Evolutionary conservation across 768 basidiomycete genomes (phyloP).

Genomic region (Trametes cingulata): DNA sequence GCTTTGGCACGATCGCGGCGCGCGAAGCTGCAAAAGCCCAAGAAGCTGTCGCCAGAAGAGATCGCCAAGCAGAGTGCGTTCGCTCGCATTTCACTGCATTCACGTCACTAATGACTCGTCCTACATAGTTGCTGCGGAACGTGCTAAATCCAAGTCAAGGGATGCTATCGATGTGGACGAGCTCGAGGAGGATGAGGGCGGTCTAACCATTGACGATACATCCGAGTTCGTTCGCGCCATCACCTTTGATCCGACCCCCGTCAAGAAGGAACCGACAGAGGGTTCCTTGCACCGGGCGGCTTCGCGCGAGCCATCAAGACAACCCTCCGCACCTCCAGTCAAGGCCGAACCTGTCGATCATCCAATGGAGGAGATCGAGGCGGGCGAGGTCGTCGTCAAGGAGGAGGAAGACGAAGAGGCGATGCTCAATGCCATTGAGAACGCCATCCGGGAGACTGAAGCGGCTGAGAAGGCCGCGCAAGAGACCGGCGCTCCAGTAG

Average conservation of each 20-base stretch:
- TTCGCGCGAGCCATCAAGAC: conserved; percentile 29
- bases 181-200: conserved; percentile 47
- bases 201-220: conserved; percentile 92
- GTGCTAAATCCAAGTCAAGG: conserved; percentile 48
- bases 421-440: conserved; percentile 78
- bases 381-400: conserved; percentile 80
- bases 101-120: conserved; percentile 9
- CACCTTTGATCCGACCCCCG: conserved; percentile 56
- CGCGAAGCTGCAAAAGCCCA: conserved; percentile 74
- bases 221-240: conserved; percentile 94
- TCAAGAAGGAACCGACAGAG: conserved; percentile 36
- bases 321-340: conserved; percentile 27
- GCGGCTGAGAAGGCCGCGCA: conserved; percentile 47
- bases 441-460: conserved; percentile 62
- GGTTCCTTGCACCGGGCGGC: conserved; percentile 21
- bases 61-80: conserved; percentile 64
- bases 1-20: conserved; percentile 85
- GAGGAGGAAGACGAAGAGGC: conserved; percentile 75
- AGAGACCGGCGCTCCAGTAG: conserved; percentile 44
- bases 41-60: conserved; percentile 81
- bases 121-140: conserved; percentile 62
- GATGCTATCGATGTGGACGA: conserved; percentile 50
- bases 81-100: background rate
- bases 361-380: conserved; percentile 73
- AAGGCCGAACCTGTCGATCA: conserved; percentile 63